A percentile compares a stretch with the other conserved stretches of the same genome.
These are phyloP conservation scores for Iris macrosiphon DNA, from an alignment of 106 monocot genomes.

Conservation along the genomic window DNA sequence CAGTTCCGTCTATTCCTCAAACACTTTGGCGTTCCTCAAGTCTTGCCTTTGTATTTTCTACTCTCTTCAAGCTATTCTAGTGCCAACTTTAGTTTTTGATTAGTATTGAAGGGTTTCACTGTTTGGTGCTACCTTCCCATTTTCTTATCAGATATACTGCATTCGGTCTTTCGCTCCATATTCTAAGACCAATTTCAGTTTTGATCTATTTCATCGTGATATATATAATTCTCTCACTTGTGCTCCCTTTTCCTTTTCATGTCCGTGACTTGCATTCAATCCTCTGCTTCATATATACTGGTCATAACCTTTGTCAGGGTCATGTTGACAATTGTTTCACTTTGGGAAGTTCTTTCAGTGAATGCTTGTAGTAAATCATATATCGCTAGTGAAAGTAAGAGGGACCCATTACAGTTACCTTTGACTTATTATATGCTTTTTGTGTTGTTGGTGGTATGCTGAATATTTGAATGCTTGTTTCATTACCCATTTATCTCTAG, in stretches of 20 bases:
- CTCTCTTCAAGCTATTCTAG: neutral
- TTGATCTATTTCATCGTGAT: too few species aligned
- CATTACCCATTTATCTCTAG: too few species aligned
- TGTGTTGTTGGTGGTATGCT: too few species aligned
- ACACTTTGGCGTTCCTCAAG: neutral
- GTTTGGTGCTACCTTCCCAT: too few species aligned
- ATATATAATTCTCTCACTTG: too few species aligned
- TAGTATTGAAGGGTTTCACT: too few species aligned
- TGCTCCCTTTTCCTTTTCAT: conserved; percentile 4
- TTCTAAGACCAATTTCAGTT: too few species aligned
- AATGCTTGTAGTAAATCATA: neutral
- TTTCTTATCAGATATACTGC: too few species aligned
- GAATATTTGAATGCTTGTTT: too few species aligned
- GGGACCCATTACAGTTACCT: too few species aligned
- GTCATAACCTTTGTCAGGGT: neutral
- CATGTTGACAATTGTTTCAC: neutral
- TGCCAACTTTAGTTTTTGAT: neutral
- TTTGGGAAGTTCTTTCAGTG: neutral
- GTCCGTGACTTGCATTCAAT: neutral
- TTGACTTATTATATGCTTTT: too few species aligned
- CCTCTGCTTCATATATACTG: neutral
- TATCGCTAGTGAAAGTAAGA: neutral
- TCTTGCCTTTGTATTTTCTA: neutral
- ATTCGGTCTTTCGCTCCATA: too few species aligned
- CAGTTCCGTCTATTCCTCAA: conserved; percentile 1